Evolutionary conservation across 1,284 basidiomycete species (phyloP).

Genomic region (Sanghuangporus weigelae): DNA sequence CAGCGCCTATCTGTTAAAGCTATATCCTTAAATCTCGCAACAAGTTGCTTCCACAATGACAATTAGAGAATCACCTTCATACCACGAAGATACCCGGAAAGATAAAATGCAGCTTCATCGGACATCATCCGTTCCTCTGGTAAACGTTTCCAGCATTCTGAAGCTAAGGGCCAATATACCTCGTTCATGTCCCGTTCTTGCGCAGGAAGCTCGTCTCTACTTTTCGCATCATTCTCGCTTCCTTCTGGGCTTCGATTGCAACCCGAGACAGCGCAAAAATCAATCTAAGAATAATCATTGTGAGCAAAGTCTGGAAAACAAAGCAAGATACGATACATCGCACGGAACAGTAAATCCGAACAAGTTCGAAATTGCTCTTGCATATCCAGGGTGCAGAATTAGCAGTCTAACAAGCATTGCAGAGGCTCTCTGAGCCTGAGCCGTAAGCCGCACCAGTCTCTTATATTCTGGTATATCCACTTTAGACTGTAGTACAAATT

Average conservation of each 20-base stretch:
- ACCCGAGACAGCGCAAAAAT: too few relatives aligned
- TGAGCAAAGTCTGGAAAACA: too few relatives aligned
- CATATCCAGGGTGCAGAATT: background rate
- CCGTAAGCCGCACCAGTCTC: background rate
- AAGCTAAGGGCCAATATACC: background rate
- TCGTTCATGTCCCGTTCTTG: background rate
- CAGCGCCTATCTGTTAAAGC: background rate
- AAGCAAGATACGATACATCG: too few relatives aligned
- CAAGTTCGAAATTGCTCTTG: background rate
- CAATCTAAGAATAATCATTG: too few relatives aligned
- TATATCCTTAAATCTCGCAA: background rate
- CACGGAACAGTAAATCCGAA: background rate
- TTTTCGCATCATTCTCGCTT: background rate
- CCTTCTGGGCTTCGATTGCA: background rate
- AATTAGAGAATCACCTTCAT: too few relatives aligned
- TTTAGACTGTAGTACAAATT: background rate
- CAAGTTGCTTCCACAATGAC: too few relatives aligned
- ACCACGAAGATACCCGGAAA: background rate
- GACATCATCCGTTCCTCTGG: background rate
- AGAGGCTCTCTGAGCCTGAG: background rate
- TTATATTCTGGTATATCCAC: background rate
- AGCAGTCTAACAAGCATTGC: background rate
- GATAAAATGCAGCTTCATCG: background rate
- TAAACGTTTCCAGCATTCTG: background rate
- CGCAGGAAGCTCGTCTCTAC: background rate